phyloP scores from a whole-genome alignment of 306 rosid genomes.

The Myrica gale region DNA sequence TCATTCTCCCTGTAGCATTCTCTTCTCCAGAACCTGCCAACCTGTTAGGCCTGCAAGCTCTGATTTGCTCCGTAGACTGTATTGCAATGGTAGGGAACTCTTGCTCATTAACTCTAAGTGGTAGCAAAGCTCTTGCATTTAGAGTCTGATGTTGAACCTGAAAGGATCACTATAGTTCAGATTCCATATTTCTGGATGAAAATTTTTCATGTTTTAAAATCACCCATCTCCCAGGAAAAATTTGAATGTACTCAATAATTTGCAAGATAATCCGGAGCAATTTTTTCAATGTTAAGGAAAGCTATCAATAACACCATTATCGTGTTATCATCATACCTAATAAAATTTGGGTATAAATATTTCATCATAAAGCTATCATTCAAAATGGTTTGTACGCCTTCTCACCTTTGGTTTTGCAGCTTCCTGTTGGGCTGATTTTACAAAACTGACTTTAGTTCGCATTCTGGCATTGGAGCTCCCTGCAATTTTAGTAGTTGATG shows the following conservation, averaged over 20 bases:
- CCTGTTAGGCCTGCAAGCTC: conserved; percentile 22
- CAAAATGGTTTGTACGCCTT: conserved; percentile 8
- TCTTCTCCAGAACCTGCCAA: conserved; percentile 46
- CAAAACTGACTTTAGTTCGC: conserved; percentile 19
- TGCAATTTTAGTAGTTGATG: conserved; percentile 27
- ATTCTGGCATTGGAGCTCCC: conserved; percentile 32
- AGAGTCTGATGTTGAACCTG: conserved; percentile 38
- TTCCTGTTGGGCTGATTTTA: conserved; percentile 35
- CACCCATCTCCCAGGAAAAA: not conserved
- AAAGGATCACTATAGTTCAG: conserved; percentile 21
- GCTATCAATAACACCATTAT: not conserved
- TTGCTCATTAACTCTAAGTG: conserved; percentile 34
- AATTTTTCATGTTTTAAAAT: conserved; percentile 13
- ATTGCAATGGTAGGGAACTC: conserved; percentile 21
- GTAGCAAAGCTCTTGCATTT: conserved; percentile 38
- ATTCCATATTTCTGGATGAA: conserved; percentile 14
- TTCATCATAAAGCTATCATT: not conserved
- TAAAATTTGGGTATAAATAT: not conserved
- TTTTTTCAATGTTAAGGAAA: not conserved
- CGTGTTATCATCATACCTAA: not conserved
- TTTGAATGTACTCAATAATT: conserved; percentile 2
- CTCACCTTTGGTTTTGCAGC: conserved; percentile 62
- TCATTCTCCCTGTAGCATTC: conserved; percentile 36
- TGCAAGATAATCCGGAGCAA: conserved; percentile 11
- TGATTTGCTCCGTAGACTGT: conserved; percentile 39